Evolutionary conservation across 2,329 filamentous ascomycete species (phyloP).

Genomic region (Cladophialophora chaetospira): DNA sequence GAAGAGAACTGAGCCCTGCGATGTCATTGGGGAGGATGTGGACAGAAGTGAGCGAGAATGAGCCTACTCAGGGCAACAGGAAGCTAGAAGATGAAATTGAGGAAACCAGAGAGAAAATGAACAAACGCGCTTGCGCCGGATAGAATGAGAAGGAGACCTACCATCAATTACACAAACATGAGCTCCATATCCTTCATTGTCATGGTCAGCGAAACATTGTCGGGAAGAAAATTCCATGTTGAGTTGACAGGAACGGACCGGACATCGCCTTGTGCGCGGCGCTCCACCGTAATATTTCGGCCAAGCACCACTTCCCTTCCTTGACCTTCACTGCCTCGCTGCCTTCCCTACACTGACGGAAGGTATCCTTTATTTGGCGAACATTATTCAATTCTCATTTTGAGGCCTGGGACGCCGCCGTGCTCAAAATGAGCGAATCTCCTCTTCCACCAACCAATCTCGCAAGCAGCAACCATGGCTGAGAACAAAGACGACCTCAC

Average conservation of each 20-base stretch:
- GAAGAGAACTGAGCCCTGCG: constrained; percentile 63
- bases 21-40: constrained; percentile 6
- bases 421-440: constrained; percentile 21
- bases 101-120: not conserved
- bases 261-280: no score
- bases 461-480: constrained; percentile 16
- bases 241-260: not conserved
- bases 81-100: not conserved
- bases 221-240: not conserved
- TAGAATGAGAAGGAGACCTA: constrained; percentile 1
- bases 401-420: not conserved
- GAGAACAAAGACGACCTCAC: constrained; percentile 29
- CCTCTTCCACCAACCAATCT: not conserved
- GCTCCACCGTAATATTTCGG: no score
- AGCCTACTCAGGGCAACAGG: not conserved
- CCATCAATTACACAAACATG: not conserved
- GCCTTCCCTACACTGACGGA: no score
- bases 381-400: no score
- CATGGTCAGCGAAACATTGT: not conserved
- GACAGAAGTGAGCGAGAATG: not conserved
- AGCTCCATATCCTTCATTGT: not conserved
- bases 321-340: no score
- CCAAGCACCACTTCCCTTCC: no score
- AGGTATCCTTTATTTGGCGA: no score
- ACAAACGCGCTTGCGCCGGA: not conserved